phyloP scores from a whole-genome alignment of 331 rosid species.

The Cydonia oblonga region DNA sequence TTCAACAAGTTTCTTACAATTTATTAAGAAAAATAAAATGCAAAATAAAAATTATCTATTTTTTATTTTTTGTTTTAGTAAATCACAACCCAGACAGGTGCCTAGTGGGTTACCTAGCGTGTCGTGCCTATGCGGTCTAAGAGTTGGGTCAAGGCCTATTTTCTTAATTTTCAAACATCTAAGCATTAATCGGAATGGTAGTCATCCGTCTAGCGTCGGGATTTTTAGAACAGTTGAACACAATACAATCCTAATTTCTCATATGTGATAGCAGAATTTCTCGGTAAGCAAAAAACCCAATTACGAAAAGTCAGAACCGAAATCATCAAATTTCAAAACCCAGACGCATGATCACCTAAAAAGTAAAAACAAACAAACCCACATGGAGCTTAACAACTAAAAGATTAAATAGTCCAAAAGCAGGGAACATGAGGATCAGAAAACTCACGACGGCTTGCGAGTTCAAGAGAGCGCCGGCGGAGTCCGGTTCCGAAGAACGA shows the following conservation, averaged over 20 bases:
- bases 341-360: neutral
- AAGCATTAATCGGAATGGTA: too few relatives aligned
- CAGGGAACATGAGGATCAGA: neutral
- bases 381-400: neutral
- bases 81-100: too few relatives aligned
- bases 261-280: neutral
- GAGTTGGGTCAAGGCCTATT: accelerated
- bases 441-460: constrained; percentile 41
- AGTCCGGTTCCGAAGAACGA: constrained; percentile 41
- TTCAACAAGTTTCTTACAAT: too few relatives aligned
- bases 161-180: too few relatives aligned
- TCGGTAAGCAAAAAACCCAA: neutral
- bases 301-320: neutral
- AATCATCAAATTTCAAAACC: neutral
- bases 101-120: too few relatives aligned
- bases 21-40: too few relatives aligned
- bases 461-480: constrained; percentile 38
- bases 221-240: too few relatives aligned
- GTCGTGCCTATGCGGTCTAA: too few relatives aligned
- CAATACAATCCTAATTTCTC: neutral
- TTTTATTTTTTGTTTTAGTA: too few relatives aligned
- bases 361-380: neutral
- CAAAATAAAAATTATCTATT: too few relatives aligned
- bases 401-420: neutral
- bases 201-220: too few relatives aligned